Conservation (phyloP, 2,329 filamentous ascomycete species). For the Thelonectria blattea region DNA sequence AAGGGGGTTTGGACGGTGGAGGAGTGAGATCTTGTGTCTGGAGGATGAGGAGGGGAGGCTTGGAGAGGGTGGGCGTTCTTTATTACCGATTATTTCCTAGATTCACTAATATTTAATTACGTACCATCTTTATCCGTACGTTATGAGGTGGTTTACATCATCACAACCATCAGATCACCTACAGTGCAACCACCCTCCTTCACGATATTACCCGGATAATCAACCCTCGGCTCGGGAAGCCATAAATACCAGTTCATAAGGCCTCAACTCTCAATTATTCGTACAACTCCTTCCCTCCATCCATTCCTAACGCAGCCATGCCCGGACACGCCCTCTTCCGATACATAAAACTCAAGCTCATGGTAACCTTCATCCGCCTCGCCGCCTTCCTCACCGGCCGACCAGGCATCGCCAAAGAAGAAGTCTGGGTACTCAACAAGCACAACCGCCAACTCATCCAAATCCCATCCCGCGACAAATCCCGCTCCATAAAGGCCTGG, state of each 20-base stretch:
- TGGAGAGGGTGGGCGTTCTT: not conserved
- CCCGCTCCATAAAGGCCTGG: slow-evolving; percentile 9
- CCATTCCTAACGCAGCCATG: no score
- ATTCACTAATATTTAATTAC: not conserved
- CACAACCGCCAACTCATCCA: not conserved
- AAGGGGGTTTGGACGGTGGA: slow-evolving; percentile 8
- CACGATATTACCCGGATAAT: no score
- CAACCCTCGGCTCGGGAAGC: no score
- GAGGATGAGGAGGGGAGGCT: no score
- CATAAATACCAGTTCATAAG: no score
- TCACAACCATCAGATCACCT: no score
- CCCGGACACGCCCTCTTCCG: slow-evolving; percentile 11
- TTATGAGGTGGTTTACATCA: no score
- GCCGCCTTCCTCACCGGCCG: not conserved
- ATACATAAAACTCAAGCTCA: slow-evolving; percentile 14
- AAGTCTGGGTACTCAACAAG: not conserved
- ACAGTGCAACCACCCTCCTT: no score
- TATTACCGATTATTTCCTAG: not conserved
- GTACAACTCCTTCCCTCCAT: no score
- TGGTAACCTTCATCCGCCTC: slow-evolving; percentile 6
- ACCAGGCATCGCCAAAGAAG: not conserved
- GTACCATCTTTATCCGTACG: no score
- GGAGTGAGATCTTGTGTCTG: no score
- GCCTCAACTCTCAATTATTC: no score
- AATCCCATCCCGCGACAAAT: slow-evolving; percentile 18